Evolutionary conservation across 2,329 filamentous ascomycete species (phyloP).

Genomic region (Aspergillus fijiensis): DNA sequence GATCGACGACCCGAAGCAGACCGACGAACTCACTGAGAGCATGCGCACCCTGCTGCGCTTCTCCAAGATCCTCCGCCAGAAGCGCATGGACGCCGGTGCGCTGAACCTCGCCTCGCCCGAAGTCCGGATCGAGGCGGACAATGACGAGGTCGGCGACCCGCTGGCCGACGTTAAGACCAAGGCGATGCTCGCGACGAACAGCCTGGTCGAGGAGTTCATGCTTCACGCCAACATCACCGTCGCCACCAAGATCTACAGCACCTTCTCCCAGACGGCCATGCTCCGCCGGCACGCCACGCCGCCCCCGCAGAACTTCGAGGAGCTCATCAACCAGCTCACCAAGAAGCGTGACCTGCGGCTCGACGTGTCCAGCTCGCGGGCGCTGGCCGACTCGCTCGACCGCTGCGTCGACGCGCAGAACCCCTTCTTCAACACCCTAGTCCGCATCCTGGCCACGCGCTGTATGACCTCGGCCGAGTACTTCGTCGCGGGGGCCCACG

Average conservation of each 20-base stretch:
- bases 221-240: slow-evolving; percentile 95
- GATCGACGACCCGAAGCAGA: slow-evolving; percentile 84
- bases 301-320: slow-evolving; percentile 94
- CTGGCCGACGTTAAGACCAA: slow-evolving; percentile 92
- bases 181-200: slow-evolving; percentile 90
- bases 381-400: slow-evolving; percentile 91
- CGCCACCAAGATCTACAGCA: slow-evolving; percentile 81
- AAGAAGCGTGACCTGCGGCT: slow-evolving; percentile 81
- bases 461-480: slow-evolving; percentile 99
- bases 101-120: slow-evolving; percentile 96
- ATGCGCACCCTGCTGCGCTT: slow-evolving; percentile 85
- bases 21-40: slow-evolving; percentile 83
- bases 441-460: slow-evolving; percentile 94
- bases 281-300: slow-evolving; percentile 89
- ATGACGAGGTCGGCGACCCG: slow-evolving; percentile 92
- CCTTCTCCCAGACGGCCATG: slow-evolving; percentile 93
- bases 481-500: slow-evolving; percentile 90
- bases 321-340: slow-evolving; percentile 84
- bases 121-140: slow-evolving; percentile 92
- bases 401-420: slow-evolving; percentile 74
- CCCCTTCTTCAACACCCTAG: slow-evolving; percentile 97
- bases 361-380: slow-evolving; percentile 80
- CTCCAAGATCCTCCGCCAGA: slow-evolving; percentile 89
- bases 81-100: slow-evolving; percentile 93
- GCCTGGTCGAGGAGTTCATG: slow-evolving; percentile 99